Evolutionary conservation across 352 stramenopile genomes (phyloP), one percentile per base, ranked within the genome.

Genomic region (Globisporangium irregulare): DNA sequence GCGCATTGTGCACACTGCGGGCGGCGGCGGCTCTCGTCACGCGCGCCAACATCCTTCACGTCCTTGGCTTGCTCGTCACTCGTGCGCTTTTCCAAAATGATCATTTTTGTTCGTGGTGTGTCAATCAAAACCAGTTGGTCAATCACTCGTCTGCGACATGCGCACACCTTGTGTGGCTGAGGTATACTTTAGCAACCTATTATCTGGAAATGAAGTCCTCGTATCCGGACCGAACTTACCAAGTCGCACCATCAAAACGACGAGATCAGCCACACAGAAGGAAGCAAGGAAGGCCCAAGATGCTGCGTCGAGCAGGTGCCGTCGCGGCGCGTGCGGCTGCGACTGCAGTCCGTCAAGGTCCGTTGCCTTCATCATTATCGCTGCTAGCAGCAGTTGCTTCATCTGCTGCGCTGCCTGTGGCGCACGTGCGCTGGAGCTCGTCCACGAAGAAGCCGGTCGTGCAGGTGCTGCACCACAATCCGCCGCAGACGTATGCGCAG

Each of bases 401-500:
- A 46, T 46, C 38, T 68, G 18, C 63, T 53, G 27, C 20, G 9
- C 9, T 24, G 15, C 3, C 10, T 22, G 55, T n/a, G 24, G 1
- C 36, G 3, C 20, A 32, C 15, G 12, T n/a, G 29, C 58, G 69
- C 63, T 60, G 58, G 50, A 41, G 46, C 29, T 63, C 64, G 56
- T 73, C 69, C 24, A 62, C 66, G 14, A 80, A 71, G 57, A 71
- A 54, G 12, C 68, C 75, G 9, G 76, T 64, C 15, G 76, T 92
- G 32, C 79, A 91, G 61, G 84, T 92, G 66, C 69, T 92, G 63
- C 76, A 73, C 53, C 79, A 90, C 72, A 82, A 86, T 60, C 82
- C 84, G 29, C 70, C 73, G 41, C 82, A 71, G 58, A 76, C 64
- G 61, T 93, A 91, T 71, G 81, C 88, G 46, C 72, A 92, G 62